phyloP scores from a whole-genome alignment of 2,329 filamentous ascomycete species.

The Chaetomium globosum region DNA sequence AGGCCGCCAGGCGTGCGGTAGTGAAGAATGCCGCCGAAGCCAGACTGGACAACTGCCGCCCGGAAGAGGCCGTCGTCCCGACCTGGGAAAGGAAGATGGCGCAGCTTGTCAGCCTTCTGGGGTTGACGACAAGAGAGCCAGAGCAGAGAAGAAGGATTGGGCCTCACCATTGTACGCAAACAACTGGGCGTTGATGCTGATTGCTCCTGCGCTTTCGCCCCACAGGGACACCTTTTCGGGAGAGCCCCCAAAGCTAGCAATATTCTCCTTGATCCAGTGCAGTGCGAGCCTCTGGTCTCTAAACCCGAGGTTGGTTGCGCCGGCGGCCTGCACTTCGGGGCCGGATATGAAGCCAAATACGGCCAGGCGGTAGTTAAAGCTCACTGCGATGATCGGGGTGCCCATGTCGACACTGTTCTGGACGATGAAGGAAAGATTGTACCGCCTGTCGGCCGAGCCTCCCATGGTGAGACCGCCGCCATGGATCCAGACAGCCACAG shows the following conservation, averaged over 20 bases:
- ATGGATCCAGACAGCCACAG: constrained; percentile 63
- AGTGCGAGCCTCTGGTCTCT: constrained; percentile 50
- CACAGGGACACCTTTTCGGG: constrained; percentile 43
- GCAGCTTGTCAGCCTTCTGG: no score
- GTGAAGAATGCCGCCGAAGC: constrained; percentile 27
- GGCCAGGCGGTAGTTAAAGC: constrained; percentile 50
- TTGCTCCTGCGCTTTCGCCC: constrained; percentile 51
- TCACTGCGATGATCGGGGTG: constrained; percentile 53
- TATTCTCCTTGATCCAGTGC: constrained; percentile 51
- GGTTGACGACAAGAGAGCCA: no score
- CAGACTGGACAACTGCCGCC: constrained; percentile 36
- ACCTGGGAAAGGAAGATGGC: no score
- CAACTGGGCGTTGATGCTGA: constrained; percentile 41
- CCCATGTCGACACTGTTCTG: constrained; percentile 48
- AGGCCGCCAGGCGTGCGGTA: constrained; percentile 23
- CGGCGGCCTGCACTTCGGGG: constrained; percentile 44
- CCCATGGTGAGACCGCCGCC: constrained; percentile 41
- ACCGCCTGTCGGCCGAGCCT: constrained; percentile 49
- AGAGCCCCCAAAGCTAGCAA: constrained; percentile 47
- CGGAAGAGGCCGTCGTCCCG: constrained; percentile 54
- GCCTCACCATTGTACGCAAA: constrained; percentile 35
- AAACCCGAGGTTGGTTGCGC: constrained; percentile 53
- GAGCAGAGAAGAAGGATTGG: no score
- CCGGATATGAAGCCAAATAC: constrained; percentile 53
- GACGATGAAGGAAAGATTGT: constrained; percentile 63